Evolutionary conservation across 352 stramenopile species (phyloP), one percentile per base, ranked within the genome.

Genomic region (Phytophthora citricola): DNA sequence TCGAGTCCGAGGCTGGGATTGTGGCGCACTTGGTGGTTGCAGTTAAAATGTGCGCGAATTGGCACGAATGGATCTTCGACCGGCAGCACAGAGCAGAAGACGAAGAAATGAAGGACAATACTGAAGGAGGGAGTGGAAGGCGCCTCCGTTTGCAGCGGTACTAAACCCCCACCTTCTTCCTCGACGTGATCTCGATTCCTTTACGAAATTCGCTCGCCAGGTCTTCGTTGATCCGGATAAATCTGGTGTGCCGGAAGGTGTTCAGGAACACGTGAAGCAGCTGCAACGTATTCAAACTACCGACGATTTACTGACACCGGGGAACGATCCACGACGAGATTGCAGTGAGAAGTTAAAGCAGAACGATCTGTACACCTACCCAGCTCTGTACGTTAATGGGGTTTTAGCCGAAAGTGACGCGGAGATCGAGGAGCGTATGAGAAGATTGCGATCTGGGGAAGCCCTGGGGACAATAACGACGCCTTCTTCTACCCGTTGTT

Each of bases 41-140:
- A 2, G 69, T 94, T 41, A 84, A 81, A 40, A 74, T 95, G 66
- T 91, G 80, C 58, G 83, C 79, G 0, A 87, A 89, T 48, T 95
- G 87, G 87, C 80, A 87, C 58, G 79, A 92, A 50, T 95, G 84
- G 85, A 77, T 91, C 49, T 94, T 92, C 51, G 76, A 93, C 45
- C 69, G 64, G 3, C 55, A 75, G 5, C 47, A 63, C 15, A 41
- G 48, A 0, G 56, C 67, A 31, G 50, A 63, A 45, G 29, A 56
- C 5, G 61, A 76, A 38, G 52, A 73, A 36, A 53, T 63, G 0
- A 67, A 79, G 17, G 68, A 63, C 15, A 48, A 59, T 1, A 29
- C 51, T 15, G 29, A 66, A 41, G 44, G 12, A 40, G 12, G 4
- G 47, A 50, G 46, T 31, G 29, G 4, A 47, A 61, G 15, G 50